phyloP scores from a whole-genome alignment of 306 rosid genomes.

The Inga oerstediana region DNA sequence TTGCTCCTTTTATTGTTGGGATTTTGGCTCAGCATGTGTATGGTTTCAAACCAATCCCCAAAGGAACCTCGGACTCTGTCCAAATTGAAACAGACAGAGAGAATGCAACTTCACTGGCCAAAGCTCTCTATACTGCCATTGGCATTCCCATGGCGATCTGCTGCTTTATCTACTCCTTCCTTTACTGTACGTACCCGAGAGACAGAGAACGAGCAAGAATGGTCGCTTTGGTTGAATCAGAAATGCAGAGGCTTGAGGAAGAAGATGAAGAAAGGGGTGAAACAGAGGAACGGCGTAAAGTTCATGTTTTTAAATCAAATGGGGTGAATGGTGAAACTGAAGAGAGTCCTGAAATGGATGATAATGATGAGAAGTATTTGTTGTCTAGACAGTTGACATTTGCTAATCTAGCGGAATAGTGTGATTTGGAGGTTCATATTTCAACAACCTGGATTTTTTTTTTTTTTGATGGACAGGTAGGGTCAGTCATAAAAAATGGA shows the following conservation, averaged over 20 bases:
- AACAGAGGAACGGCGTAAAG: not conserved
- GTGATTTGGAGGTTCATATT: not conserved
- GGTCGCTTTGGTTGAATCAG: not conserved
- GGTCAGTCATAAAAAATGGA: not conserved
- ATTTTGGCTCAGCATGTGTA: conserved; percentile 71
- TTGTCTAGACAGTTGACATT: not conserved
- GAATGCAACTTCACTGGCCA: conserved; percentile 79
- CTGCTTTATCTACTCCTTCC: conserved; percentile 70
- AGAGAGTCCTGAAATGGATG: not conserved
- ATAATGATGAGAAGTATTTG: not conserved
- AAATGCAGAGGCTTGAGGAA: not conserved
- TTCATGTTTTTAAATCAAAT: not conserved
- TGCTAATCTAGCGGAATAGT: not conserved
- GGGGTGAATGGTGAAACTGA: not conserved
- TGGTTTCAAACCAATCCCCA: conserved; percentile 68
- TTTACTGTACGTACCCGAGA: conserved; percentile 37
- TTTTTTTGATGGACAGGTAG: too few species aligned
- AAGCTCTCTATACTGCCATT: conserved; percentile 73
- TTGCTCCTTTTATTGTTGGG: conserved; percentile 86
- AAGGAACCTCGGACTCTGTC: conserved; percentile 54
- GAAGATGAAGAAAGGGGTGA: not conserved
- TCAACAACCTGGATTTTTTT: too few species aligned
- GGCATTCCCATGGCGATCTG: conserved; percentile 70
- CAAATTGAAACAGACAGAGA: conserved; percentile 69
- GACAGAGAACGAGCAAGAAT: conserved; percentile 33